Evolutionary conservation across 2,329 filamentous ascomycete species (phyloP).

Genomic region (Cadophora gregata): DNA sequence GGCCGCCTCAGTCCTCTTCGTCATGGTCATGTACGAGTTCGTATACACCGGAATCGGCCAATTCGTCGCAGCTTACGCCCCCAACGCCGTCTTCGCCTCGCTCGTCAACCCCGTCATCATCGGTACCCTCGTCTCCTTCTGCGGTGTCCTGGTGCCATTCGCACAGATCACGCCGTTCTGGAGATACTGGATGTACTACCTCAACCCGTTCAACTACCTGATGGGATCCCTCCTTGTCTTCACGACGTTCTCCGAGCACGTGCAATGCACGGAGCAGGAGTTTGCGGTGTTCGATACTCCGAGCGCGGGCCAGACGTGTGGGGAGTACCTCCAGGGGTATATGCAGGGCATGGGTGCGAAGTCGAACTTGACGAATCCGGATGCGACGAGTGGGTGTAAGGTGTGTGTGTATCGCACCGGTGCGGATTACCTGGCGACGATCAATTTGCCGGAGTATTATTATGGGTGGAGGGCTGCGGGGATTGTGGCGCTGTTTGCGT

Average conservation of each 20-base stretch:
- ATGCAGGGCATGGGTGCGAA: constrained; percentile 52
- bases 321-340: constrained; percentile 61
- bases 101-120: constrained; percentile 54
- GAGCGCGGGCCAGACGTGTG: constrained; percentile 64
- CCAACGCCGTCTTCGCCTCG: constrained; percentile 64
- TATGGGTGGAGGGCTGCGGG: constrained; percentile 72
- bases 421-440: constrained; percentile 61
- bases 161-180: constrained; percentile 46
- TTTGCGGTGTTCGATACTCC: constrained; percentile 67
- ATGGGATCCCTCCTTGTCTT: constrained; percentile 72
- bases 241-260: constrained; percentile 57
- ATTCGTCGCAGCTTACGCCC: constrained; percentile 66
- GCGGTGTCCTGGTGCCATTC: constrained; percentile 78
- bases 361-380: constrained; percentile 64
- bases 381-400: constrained; percentile 58
- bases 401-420: constrained; percentile 67
- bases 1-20: constrained; percentile 59
- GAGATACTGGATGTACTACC: constrained; percentile 58
- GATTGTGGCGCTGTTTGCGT: constrained; percentile 52
- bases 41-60: constrained; percentile 67
- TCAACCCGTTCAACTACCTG: constrained; percentile 72
- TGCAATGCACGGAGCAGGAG: constrained; percentile 59
- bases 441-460: constrained; percentile 66
- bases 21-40: constrained; percentile 65
- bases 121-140: constrained; percentile 72